Evolutionary conservation across 2,329 filamentous ascomycete species (phyloP).

Genomic region (Ceratocystis eucalypticola): DNA sequence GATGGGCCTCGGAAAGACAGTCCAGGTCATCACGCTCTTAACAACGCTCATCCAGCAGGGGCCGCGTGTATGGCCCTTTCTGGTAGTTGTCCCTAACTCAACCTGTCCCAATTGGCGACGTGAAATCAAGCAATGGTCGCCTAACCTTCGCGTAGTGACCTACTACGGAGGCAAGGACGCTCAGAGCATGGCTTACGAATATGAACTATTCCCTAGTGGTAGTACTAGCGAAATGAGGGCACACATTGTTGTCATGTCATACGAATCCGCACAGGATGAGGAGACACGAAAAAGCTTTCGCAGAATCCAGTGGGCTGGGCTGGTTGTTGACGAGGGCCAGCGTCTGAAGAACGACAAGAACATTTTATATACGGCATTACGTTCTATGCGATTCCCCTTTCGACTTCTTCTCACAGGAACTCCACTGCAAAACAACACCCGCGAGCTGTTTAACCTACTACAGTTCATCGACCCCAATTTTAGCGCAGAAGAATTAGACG

Average conservation of each 20-base stretch:
- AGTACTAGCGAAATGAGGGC: slow-evolving; percentile 57
- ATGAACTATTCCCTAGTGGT: slow-evolving; percentile 68
- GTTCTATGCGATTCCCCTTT: slow-evolving; percentile 63
- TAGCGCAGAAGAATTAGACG: slow-evolving; percentile 61
- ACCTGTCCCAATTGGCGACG: slow-evolving; percentile 97
- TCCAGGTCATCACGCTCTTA: slow-evolving; percentile 77
- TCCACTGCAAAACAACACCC: slow-evolving; percentile 86
- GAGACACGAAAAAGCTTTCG: slow-evolving; percentile 52
- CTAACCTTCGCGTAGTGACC: slow-evolving; percentile 72
- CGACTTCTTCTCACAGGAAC: slow-evolving; percentile 80
- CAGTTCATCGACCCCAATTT: slow-evolving; percentile 71
- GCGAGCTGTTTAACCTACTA: slow-evolving; percentile 90
- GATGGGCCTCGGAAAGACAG: slow-evolving; percentile 96
- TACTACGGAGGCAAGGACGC: slow-evolving; percentile 70
- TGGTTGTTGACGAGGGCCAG: slow-evolving; percentile 92
- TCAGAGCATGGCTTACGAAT: slow-evolving; percentile 61
- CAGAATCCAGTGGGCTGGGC: slow-evolving; percentile 65
- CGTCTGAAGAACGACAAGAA: slow-evolving; percentile 87
- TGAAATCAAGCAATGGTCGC: slow-evolving; percentile 89
- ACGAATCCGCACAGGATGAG: slow-evolving; percentile 71
- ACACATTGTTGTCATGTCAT: slow-evolving; percentile 89
- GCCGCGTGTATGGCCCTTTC: slow-evolving; percentile 73
- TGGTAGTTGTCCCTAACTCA: slow-evolving; percentile 85
- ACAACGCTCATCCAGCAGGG: slow-evolving; percentile 54
- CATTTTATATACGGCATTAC: slow-evolving; percentile 62